Base-by-base conservation (phyloP, 1,284 basidiomycete species). In the Cryptococcus jaspeensis region DNA sequence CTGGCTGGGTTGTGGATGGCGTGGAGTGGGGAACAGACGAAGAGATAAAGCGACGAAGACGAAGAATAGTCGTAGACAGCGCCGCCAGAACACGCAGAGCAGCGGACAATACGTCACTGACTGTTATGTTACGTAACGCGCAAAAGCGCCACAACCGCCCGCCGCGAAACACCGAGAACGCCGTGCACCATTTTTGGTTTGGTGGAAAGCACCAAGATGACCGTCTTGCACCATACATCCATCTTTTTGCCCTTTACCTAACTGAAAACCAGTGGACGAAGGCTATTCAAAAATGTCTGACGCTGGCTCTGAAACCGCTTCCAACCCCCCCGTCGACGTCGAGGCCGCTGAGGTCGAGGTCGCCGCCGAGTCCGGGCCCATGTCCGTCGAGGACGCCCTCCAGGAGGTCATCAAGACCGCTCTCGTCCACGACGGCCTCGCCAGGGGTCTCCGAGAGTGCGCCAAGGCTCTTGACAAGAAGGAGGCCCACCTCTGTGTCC, bases 381-480 rank as follows among this genome's bases (percentile, higher is more conserved):
- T 99, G 79, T 87, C 89, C 63, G 92, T 99, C 70, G 95, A 99
- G 84, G 94, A 97, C 57, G 95, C 94, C 73, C 90, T 99, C 79
- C 89, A 97, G 84, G 90, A 94, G 66, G 81, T 80, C 58, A 73
- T 80, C 71, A 79, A 79, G 86, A 95, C 92, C 78, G 89, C 93
- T 55, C 87, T 98, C 71, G 88, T 94, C 66, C 94, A 98, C 83
- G 95, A 99, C 77, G 94, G 95, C 79, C 92, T 99, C 64, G 92
- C 95, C 62, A 90, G 95, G 69, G 95, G 95, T 81, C 88, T 99
- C 65, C 91, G 95, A 71, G 95, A 99, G 84, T 90, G 87, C 75
- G 90, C 95, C 77, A 99, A 99, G 85, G 92, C 95, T 60, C 85
- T 99, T 66, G 95, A 99, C 86, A 94, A 94, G 83, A 89, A 93